Percentiles rank a stretch among this genome's conserved stretches.
phyloP scores from a whole-genome alignment of 257 asterid species.

The Linaria vulgaris region DNA sequence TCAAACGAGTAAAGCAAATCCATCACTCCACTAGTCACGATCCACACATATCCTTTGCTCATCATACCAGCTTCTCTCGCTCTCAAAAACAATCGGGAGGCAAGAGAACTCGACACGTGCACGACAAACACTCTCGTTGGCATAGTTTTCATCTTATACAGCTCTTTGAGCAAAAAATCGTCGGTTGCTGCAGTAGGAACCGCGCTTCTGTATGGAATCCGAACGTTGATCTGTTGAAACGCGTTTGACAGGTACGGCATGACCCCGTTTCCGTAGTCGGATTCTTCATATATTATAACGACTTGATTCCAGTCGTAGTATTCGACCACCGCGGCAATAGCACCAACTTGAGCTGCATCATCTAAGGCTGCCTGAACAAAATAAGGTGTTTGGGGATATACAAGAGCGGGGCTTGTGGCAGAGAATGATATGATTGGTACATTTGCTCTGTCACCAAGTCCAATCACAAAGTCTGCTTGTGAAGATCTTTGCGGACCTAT shows the following conservation, averaged over 20 bases:
- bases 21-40: slow-evolving; percentile 3
- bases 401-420: slow-evolving; percentile 6
- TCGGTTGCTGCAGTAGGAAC: slow-evolving; percentile 26
- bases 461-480: slow-evolving; percentile 27
- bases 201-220: slow-evolving; percentile 21
- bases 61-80: slow-evolving; percentile 31
- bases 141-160: slow-evolving; percentile 23
- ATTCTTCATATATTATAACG: slow-evolving; percentile 31
- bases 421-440: slow-evolving; percentile 19
- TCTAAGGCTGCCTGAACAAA: slow-evolving; percentile 29
- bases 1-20: slow-evolving; percentile 13
- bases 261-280: slow-evolving; percentile 23
- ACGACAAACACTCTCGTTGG: slow-evolving; percentile 21
- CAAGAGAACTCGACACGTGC: slow-evolving; percentile 15
- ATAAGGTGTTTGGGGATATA: slow-evolving; percentile 20
- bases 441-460: slow-evolving; percentile 22
- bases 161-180: slow-evolving; percentile 16
- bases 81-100: slow-evolving; percentile 26
- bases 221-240: slow-evolving; percentile 22
- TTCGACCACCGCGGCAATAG: slow-evolving; percentile 28
- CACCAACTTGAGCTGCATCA: slow-evolving; percentile 24
- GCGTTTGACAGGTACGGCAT: slow-evolving; percentile 29
- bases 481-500: slow-evolving; percentile 27
- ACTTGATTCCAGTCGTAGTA: slow-evolving; percentile 34
- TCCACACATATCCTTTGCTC: slow-evolving; percentile 8